Base-by-base conservation (phyloP, 139 green algal genomes). In the Mesotaenium endlicherianum region DNA sequence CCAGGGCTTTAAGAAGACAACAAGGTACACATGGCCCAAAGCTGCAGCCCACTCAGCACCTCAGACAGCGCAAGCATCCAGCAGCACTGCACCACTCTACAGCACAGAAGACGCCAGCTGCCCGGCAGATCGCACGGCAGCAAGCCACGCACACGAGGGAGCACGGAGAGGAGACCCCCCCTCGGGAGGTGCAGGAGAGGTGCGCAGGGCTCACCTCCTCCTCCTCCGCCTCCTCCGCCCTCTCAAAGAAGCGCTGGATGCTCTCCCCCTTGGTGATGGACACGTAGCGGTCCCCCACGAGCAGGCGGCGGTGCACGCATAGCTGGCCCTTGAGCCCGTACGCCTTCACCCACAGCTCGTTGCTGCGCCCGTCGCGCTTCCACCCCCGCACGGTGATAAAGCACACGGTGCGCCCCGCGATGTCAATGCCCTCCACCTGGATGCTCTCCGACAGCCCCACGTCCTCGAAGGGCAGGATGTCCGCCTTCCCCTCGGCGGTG, bases 211-310 rank as follows among this genome's bases (percentile, higher is more conserved):
- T 50, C 34, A 45, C 36, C 31, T 57, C 70, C 5, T 78, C 70
- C 31, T 78, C 70, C 5, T 78, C 70, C 4, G 70, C 70, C 31
- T 78, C 70, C 31, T 78, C 70, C 47, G 70, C 70, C 47, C 36
- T 45, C 47, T 78, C 70, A 78, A 78, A 78, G 47, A 78, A 78
- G 3, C 70, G 70, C 70, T 78, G 70, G 47, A 78, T 78, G 70
- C 70, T 78, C 70, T 78, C 70, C 20, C 70, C 70, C 70, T 78
- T 78, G 20, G 31, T 78, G 70, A 78, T 78, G 34, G 70, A 45
- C 70, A 78, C 70, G 31, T 78, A 39, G 5, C 70, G n/a, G 47
- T 78, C 70, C 30, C 70, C 70, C 31, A 78, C 70, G n/a, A 45
- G 6, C 30, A 78, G 70, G 4, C 70, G 70, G 5, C 70, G 70